Conservation (phyloP, 768 basidiomycete genomes). For the Cystobasidiopsis lactophilus region DNA sequence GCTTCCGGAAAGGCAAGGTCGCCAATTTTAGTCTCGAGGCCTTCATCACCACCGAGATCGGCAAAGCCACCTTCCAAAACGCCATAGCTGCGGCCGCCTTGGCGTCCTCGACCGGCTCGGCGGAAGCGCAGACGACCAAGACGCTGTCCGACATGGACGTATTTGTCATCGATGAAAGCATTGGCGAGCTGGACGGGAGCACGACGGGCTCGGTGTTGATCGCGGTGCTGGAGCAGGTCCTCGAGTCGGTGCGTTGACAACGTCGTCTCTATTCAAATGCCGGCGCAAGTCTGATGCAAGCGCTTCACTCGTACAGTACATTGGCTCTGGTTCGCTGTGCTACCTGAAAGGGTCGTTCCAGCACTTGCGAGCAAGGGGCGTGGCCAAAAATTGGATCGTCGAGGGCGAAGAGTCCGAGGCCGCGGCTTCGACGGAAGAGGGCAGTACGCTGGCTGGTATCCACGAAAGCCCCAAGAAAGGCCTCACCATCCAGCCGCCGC, state of each 20-base stretch:
- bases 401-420: not conserved
- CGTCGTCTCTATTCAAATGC: no score
- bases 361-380: not conserved
- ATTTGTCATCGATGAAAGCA: conserved; percentile 4
- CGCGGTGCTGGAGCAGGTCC: not conserved
- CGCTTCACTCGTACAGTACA: no score
- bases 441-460: no score
- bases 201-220: conserved; percentile 1
- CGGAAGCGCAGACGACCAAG: not conserved
- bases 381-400: not conserved
- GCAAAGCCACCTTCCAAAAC: conserved; percentile 6
- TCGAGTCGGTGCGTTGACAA: not conserved
- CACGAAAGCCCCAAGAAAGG: no score
- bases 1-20: conserved; percentile 10
- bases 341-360: not conserved
- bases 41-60: conserved; percentile 11
- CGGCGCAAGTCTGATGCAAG: no score
- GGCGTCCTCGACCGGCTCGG: not conserved
- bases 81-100: not conserved
- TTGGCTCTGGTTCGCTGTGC: not conserved
- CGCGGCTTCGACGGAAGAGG: no score
- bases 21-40: conserved; percentile 7
- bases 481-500: no score
- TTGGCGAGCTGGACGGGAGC: not conserved
- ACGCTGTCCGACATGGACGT: conserved; percentile 1